Base-by-base conservation (phyloP, 2,329 filamentous ascomycete genomes). In the Microcyclospora tardicrescens region DNA sequence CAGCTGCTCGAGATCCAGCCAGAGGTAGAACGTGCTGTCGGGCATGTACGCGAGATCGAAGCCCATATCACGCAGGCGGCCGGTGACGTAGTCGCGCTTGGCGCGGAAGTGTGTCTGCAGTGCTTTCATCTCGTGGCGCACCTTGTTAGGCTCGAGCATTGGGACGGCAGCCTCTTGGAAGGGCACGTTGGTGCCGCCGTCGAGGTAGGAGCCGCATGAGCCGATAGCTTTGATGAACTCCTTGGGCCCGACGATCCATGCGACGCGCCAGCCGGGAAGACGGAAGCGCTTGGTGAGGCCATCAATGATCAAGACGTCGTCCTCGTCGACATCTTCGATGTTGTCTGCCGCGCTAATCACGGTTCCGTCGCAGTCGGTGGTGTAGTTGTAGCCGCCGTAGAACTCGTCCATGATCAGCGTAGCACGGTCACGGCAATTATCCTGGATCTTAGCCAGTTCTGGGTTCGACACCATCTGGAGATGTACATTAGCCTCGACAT, bases 371-470 rank as follows among this genome's bases (percentile, higher is more conserved):
- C 89, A 96, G 65, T 86, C 72, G 51, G 77, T 84, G 28, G 84
- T 93, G 67, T 96, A 96, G 66, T 94, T 94, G 71, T 95, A 96
- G 15, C 87, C 85, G 36, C 55, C 49, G 66, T 96, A 96, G 70
- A 96, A 96, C 64, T 96, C 89, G 57, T 96, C 89, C 65, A 87
- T 84, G 60, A 96, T 87, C 40, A 96, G 69, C 1, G 89, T 96
- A 2, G 86, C 86, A 39, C 86, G 78, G 49, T 86, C 84, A 56
- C 86, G 79, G 68, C 86, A 93, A 52, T 94, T 81, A 56, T 94
- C 84, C 61, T 96, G 87, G 53, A 95, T 94, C 63, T 89, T 75
- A 13, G 81, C 79, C 45, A 96, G 69, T 61, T 94, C 83, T 0
- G 84, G 81, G 58, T 87, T 86, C 53, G 74, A 73, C 16, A 95